Percentiles rank a stretch among this genome's conserved stretches.
Evolutionary conservation across 345 rosid species (phyloP).

Genomic region (Dipteronia dyeriana): DNA sequence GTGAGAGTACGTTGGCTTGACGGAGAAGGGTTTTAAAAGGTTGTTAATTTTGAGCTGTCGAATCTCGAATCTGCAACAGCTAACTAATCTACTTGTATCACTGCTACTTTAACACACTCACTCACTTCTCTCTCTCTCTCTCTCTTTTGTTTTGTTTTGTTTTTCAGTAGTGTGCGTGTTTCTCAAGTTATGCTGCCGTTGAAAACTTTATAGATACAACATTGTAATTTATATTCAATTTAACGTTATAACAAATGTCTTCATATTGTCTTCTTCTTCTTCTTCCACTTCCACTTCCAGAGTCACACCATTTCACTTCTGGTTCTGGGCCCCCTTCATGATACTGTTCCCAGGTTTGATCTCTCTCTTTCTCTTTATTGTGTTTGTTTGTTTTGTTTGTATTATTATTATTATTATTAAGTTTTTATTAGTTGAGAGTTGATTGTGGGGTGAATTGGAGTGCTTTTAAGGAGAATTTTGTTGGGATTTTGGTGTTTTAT

Average conservation of each 20-base stretch:
- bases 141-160: background rate
- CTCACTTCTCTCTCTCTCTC: too few species aligned
- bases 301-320: background rate
- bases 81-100: background rate
- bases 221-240: background rate
- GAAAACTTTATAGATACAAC: background rate
- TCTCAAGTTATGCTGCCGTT: conserved; percentile 34
- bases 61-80: conserved; percentile 8
- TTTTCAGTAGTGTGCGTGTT: conserved; percentile 16
- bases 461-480: background rate
- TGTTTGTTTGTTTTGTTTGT: background rate
- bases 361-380: background rate
- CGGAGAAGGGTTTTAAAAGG: conserved; percentile 2
- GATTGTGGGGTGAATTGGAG: conserved; percentile 4
- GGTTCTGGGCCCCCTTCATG: background rate
- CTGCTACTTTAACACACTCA: background rate
- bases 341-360: background rate
- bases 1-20: background rate
- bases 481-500: background rate
- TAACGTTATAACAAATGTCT: background rate
- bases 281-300: background rate
- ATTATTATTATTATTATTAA: background rate
- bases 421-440: background rate
- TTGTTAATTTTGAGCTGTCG: background rate
- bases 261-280: background rate